phyloP scores from a whole-genome alignment of 768 basidiomycete species.

The Lanmaoa pseudosensibilis region DNA sequence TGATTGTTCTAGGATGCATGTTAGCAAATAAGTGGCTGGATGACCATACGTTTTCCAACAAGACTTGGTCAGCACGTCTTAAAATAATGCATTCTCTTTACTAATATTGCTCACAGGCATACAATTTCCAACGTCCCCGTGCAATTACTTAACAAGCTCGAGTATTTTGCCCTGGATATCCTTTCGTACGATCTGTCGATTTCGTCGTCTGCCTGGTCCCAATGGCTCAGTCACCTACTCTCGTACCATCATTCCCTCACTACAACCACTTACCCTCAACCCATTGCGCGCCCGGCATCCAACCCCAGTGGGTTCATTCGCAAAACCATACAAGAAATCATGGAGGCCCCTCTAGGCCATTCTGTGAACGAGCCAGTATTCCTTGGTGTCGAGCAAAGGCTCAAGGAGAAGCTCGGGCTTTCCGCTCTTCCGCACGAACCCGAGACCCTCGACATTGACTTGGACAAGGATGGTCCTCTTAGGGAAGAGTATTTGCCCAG shows the following conservation, averaged over 20 bases:
- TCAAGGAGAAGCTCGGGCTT: slow-evolving; percentile 50
- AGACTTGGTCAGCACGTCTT: slow-evolving; percentile 65
- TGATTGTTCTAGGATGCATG: slow-evolving; percentile 81
- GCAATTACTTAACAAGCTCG: slow-evolving; percentile 66
- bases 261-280: slow-evolving; percentile 62
- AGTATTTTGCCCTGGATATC: slow-evolving; percentile 68
- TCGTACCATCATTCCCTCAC: slow-evolving; percentile 65
- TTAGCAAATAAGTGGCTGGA: slow-evolving; percentile 87
- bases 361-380: slow-evolving; percentile 58
- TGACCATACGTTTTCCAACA: slow-evolving; percentile 87
- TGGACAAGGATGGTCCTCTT: slow-evolving; percentile 82
- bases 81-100: not conserved
- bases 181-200: slow-evolving; percentile 72
- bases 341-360: slow-evolving; percentile 45
- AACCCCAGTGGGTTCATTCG: slow-evolving; percentile 71
- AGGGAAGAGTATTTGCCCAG: slow-evolving; percentile 78
- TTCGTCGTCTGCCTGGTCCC: slow-evolving; percentile 60
- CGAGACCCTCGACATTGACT: slow-evolving; percentile 68
- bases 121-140: slow-evolving; percentile 77
- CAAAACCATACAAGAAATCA: slow-evolving; percentile 67
- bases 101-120: slow-evolving; percentile 51
- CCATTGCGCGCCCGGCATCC: slow-evolving; percentile 73
- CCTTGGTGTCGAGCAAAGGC: slow-evolving; percentile 67
- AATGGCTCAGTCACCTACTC: slow-evolving; percentile 68
- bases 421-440: slow-evolving; percentile 38